A percentile compares a stretch with the other conserved stretches of the same genome.
phyloP scores from a whole-genome alignment of 345 rosid genomes.

The Euphorbia peplus region DNA sequence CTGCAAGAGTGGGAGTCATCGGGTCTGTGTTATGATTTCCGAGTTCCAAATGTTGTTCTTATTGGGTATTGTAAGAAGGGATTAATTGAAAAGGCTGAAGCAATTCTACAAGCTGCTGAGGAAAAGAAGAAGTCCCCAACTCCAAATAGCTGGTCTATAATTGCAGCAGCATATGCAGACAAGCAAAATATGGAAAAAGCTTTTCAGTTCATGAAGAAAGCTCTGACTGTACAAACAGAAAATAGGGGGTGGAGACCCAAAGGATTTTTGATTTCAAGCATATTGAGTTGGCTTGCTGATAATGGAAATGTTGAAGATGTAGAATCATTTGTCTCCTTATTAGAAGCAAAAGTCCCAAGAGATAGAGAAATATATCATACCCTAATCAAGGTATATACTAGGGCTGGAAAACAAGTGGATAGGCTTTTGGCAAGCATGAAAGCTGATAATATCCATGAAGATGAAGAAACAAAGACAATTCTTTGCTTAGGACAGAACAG shows the following conservation, averaged over 20 bases:
- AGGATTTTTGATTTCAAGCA: constrained; percentile 25
- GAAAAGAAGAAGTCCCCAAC: constrained; percentile 27
- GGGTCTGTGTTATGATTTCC: constrained; percentile 34
- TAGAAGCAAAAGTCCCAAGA: constrained; percentile 25
- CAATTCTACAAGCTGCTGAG: constrained; percentile 26
- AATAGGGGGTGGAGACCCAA: constrained; percentile 42
- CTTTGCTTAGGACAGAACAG: constrained; percentile 16
- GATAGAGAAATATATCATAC: constrained; percentile 27
- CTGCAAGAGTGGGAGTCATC: constrained; percentile 41
- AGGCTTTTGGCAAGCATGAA: constrained; percentile 26
- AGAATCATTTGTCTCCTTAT: constrained; percentile 28
- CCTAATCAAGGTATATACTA: constrained; percentile 26
- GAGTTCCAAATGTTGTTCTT: constrained; percentile 46
- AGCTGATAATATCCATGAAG: constrained; percentile 21
- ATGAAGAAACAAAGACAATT: constrained; percentile 24
- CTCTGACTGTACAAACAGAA: constrained; percentile 31
- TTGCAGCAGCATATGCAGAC: constrained; percentile 33
- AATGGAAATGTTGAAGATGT: constrained; percentile 29
- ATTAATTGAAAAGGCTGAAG: constrained; percentile 39
- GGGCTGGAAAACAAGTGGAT: constrained; percentile 30
- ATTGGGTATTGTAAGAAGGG: constrained; percentile 38
- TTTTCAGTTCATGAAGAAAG: constrained; percentile 42
- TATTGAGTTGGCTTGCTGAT: constrained; percentile 42
- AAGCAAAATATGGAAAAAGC: constrained; percentile 45
- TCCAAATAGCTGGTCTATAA: constrained; percentile 46